These are phyloP conservation scores for Homolaphlyctis polyrhiza DNA, from an alignment of 371 early-diverging fungal species.

Conservation along the genomic window DNA sequence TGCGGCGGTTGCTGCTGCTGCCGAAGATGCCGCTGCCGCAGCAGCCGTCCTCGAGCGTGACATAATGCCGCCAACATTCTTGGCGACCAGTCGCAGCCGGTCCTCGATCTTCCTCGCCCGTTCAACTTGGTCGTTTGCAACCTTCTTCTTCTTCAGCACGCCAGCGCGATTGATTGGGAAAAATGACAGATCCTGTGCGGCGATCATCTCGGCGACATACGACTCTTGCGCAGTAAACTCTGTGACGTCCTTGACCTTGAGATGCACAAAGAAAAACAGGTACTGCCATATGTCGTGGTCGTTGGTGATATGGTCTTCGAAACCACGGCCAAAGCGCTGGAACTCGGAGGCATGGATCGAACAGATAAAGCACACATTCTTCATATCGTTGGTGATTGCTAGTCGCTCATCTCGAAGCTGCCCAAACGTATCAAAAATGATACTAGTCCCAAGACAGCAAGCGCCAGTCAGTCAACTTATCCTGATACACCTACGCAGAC, in stretches of 20 bases:
- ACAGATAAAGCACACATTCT: slow-evolving; percentile 51
- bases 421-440: slow-evolving; percentile 59
- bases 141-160: not conserved
- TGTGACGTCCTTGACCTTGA: slow-evolving; percentile 47
- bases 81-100: not conserved
- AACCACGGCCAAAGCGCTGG: slow-evolving; percentile 46
- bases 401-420: slow-evolving; percentile 53
- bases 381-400: slow-evolving; percentile 47
- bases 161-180: slow-evolving; percentile 50
- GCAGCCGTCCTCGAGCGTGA: not conserved
- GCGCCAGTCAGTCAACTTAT: no score
- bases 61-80: not conserved
- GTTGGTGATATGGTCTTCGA: slow-evolving; percentile 48
- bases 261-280: slow-evolving; percentile 50
- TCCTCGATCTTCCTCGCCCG: not conserved
- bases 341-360: slow-evolving; percentile 53
- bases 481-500: no score
- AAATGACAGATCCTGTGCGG: slow-evolving; percentile 41
- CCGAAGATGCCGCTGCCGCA: no score
- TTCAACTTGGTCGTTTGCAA: not conserved
- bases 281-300: slow-evolving; percentile 59
- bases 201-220: slow-evolving; percentile 42
- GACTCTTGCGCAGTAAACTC: slow-evolving; percentile 57
- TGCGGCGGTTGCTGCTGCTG: no score
- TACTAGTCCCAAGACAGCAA: no score